Evolutionary conservation across 2,329 filamentous ascomycete genomes (phyloP).

Genomic region (Exophiala bonariae): DNA sequence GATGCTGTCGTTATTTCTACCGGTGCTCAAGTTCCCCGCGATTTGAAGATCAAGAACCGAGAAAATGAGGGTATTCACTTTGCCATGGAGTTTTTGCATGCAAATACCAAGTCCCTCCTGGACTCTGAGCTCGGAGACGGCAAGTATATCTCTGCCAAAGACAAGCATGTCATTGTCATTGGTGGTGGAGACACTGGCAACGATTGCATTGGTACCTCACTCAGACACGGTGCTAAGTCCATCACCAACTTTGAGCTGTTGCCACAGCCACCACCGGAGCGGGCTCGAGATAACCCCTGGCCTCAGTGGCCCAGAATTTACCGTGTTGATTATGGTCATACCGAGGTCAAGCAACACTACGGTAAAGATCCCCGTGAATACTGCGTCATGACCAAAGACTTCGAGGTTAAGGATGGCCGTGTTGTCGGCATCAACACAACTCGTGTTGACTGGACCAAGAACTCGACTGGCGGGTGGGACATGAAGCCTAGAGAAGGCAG

Average conservation of each 20-base stretch:
- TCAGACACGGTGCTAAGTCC: slow-evolving; percentile 92
- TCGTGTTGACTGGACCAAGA: slow-evolving; percentile 95
- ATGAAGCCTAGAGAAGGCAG: slow-evolving; percentile 97
- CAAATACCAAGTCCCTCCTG: slow-evolving; percentile 95
- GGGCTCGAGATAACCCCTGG: slow-evolving; percentile 94
- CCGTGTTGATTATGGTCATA: slow-evolving; percentile 97
- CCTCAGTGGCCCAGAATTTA: slow-evolving; percentile 98
- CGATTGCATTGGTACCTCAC: slow-evolving; percentile 94
- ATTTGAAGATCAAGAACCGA: slow-evolving; percentile 86
- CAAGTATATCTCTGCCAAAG: slow-evolving; percentile 89
- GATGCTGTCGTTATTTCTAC: slow-evolving; percentile 90
- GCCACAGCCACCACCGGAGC: slow-evolving; percentile 86
- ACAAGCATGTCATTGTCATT: slow-evolving; percentile 94
- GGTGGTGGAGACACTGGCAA: slow-evolving; percentile 97
- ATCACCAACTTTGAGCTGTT: slow-evolving; percentile 96
- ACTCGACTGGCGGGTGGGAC: slow-evolving; percentile 86
- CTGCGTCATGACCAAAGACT: slow-evolving; percentile 98
- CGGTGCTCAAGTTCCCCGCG: slow-evolving; percentile 88
- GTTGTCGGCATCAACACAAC: slow-evolving; percentile 96
- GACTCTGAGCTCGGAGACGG: slow-evolving; percentile 84
- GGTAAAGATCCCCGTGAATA: slow-evolving; percentile 95
- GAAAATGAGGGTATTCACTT: slow-evolving; percentile 89
- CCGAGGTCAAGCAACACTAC: slow-evolving; percentile 92
- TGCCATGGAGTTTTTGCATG: slow-evolving; percentile 96
- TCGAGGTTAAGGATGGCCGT: slow-evolving; percentile 86